These are phyloP conservation scores for Cutaneotrichosporon sp. DNA, from an alignment of 1,284 basidiomycete genomes.

Conservation along the genomic window DNA sequence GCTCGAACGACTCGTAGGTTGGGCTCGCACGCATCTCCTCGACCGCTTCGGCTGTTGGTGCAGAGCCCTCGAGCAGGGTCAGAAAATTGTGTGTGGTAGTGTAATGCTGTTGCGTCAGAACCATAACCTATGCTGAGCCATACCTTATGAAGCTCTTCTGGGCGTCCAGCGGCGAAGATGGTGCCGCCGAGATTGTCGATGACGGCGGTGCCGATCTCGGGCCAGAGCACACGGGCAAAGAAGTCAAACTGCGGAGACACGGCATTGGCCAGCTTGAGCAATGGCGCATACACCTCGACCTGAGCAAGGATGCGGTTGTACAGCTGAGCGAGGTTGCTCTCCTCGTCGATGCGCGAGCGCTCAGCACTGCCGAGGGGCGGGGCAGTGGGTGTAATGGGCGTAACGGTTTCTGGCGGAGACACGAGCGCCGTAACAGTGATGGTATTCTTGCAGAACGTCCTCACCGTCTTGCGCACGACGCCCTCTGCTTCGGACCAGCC, in stretches of 20 bases:
- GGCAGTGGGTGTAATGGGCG: slow-evolving; percentile 23
- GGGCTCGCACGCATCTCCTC: slow-evolving; percentile 66
- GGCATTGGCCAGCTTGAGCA: slow-evolving; percentile 70
- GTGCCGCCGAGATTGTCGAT: slow-evolving; percentile 73
- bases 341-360: slow-evolving; percentile 8
- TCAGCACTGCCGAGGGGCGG: not conserved
- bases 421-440: slow-evolving; percentile 28
- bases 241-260: slow-evolving; percentile 62
- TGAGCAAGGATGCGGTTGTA: slow-evolving; percentile 81
- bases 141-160: slow-evolving; percentile 83
- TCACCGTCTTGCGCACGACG: slow-evolving; percentile 65
- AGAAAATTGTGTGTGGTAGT: slow-evolving; percentile 77
- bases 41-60: slow-evolving; percentile 67
- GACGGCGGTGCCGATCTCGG: slow-evolving; percentile 69
- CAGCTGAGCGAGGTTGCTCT: slow-evolving; percentile 38
- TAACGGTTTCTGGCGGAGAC: slow-evolving; percentile 19
- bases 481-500: slow-evolving; percentile 82
- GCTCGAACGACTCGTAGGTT: slow-evolving; percentile 66
- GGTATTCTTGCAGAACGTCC: slow-evolving; percentile 56
- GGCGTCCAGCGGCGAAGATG: slow-evolving; percentile 85
- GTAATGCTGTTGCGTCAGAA: slow-evolving; percentile 58
- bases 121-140: slow-evolving; percentile 23
- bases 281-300: slow-evolving; percentile 61
- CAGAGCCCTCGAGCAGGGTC: slow-evolving; percentile 72
- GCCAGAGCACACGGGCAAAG: slow-evolving; percentile 81